Percentiles rank a stretch among this genome's conserved stretches.
Conservation (phyloP, 108 stramenopile species). For the Bacterosira constricta region DNA sequence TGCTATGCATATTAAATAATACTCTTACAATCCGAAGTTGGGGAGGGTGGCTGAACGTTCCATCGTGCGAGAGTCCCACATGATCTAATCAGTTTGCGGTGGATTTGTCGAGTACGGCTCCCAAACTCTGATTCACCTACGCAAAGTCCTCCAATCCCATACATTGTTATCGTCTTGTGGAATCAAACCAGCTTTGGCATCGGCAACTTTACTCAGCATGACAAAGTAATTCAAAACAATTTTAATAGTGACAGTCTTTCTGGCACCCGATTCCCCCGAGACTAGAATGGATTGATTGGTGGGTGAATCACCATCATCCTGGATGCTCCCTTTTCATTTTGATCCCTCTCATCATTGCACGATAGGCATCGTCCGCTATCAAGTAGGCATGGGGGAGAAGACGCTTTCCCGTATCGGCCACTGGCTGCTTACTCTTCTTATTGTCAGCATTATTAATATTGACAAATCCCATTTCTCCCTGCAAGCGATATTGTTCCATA, state of each 20-base stretch:
- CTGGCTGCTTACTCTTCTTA: conserved; percentile 8
- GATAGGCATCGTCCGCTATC: conserved; percentile 73
- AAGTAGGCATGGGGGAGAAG: conserved; percentile 73
- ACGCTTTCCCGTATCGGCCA: conserved; percentile 11
- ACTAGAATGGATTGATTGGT: conserved; percentile 53
- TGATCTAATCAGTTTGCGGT: too few relatives aligned
- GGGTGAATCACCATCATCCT: conserved; percentile 34
- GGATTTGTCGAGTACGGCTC: too few relatives aligned
- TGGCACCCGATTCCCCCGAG: conserved; percentile 56
- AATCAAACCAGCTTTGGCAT: background rate
- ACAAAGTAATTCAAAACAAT: conserved; percentile 55
- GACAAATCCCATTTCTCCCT: conserved; percentile 13
- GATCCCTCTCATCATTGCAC: conserved; percentile 56
- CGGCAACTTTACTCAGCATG: conserved; percentile 29
- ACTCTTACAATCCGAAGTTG: too few relatives aligned
- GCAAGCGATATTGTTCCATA: conserved; percentile 33
- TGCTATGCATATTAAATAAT: too few relatives aligned
- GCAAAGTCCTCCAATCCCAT: conserved; percentile 63
- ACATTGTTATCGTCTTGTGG: background rate
- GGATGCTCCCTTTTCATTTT: conserved; percentile 43
- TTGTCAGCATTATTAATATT: too few relatives aligned
- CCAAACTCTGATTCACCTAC: conserved; percentile 63
- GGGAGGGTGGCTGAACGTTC: too few relatives aligned
- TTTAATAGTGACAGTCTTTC: conserved; percentile 61
- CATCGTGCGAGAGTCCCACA: too few relatives aligned